Base-by-base conservation (phyloP, 306 rosid genomes). In the Rubus idaeus region DNA sequence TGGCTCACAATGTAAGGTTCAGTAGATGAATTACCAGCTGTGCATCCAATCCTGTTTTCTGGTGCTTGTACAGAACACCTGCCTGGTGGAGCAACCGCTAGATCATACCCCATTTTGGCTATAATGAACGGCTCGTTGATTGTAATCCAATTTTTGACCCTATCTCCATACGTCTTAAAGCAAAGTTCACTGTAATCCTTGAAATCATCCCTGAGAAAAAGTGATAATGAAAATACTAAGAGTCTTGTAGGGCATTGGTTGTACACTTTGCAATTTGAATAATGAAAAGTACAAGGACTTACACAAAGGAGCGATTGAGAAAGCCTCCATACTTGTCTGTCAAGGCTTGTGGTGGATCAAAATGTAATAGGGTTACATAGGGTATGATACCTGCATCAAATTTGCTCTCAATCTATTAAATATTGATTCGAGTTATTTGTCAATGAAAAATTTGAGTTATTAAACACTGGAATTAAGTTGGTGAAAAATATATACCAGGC, bases 1-100 rank as follows among this genome's bases (percentile, higher is more conserved):
- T 89, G 94, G 42, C 60, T 70, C 5, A 61, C 88, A 42, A 86
- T 82, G 79, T 87, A 87, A 8, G 94, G 88, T 45, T 87, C 89
- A 1, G 87, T 89, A 66, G 87, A 42, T 0, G 94, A 87, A 72
- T 89, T 73, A 1, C 73, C 76, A 17, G 11, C 71, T 2, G 18
- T 50, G 41, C 80, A 80, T 13, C 4, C 8, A 58, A n/a, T 51
- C 9, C 1, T 16, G 20, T 14, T 8, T 8, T 3, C 5, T 20
- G 30, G 30, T 9, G 26, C 9, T 52, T 8, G 62, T 17, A 39
- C 66, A 3, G 76, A 73, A 55, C 65, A 39, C 40, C 76, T 72
- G 12, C 39, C 76, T 8, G 66, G 76, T 7, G 52, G 23, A 55
- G 10, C 51, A 40, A 56, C 13, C 0, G n/a, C 51, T 3, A 20